Evolutionary conservation across 106 monocot genomes (phyloP).

Genomic region (Dendrobium huoshanense): DNA sequence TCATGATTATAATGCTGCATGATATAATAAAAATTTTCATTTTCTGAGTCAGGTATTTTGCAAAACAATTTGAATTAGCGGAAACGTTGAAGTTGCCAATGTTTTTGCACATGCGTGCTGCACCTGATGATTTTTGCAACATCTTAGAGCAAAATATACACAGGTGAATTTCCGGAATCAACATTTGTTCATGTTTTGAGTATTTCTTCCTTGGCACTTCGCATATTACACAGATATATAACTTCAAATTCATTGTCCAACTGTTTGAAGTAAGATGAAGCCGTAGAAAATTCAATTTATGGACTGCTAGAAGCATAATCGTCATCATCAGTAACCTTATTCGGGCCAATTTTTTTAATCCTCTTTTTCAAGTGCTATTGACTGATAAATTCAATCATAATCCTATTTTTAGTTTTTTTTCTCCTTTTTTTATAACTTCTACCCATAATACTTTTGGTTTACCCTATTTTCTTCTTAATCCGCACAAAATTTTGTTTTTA

Average conservation of each 20-base stretch:
- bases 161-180: slow-evolving; percentile 38
- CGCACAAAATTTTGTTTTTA: too few relatives aligned
- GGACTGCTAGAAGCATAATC: too few relatives aligned
- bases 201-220: not conserved
- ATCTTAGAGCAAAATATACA: slow-evolving; percentile 59
- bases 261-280: not conserved
- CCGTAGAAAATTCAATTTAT: too few relatives aligned
- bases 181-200: not conserved
- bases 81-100: slow-evolving; percentile 81
- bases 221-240: not conserved
- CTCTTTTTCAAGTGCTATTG: too few relatives aligned
- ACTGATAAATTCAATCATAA: too few relatives aligned
- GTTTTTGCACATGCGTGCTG: slow-evolving; percentile 99
- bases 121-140: slow-evolving; percentile 83
- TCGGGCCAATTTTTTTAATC: too few relatives aligned
- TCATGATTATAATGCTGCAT: not conserved
- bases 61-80: slow-evolving; percentile 92
- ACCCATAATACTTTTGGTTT: too few relatives aligned
- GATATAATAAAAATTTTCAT: not conserved
- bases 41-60: slow-evolving; percentile 69
- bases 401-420: too few relatives aligned
- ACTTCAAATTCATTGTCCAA: not conserved
- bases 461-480: too few relatives aligned
- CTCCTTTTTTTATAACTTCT: too few relatives aligned
- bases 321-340: too few relatives aligned